Conservation (phyloP, 1,139 yeast genomes). For the Kodamaea alishanica region DNA sequence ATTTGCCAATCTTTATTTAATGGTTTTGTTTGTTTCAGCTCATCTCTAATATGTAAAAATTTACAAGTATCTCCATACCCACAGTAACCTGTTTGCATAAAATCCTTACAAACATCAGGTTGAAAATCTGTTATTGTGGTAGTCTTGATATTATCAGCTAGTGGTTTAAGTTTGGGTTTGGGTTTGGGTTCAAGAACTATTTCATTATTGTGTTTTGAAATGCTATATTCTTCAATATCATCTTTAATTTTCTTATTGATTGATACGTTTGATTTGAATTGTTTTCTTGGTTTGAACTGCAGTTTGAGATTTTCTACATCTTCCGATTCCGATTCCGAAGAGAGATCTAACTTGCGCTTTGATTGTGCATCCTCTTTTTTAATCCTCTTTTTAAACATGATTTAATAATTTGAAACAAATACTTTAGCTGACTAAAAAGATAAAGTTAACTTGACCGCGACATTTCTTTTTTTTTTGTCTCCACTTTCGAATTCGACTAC, state of each 20-base stretch:
- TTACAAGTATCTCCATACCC: slow-evolving; percentile 99
- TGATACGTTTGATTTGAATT: slow-evolving; percentile 1
- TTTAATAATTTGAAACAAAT: background rate
- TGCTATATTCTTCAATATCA: slow-evolving; percentile 3
- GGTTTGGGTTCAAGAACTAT: slow-evolving; percentile 2
- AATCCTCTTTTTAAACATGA: slow-evolving; percentile 36
- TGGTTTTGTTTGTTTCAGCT: slow-evolving; percentile 72
- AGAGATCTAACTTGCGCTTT: slow-evolving; percentile 17
- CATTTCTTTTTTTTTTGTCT: background rate
- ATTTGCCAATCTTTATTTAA: slow-evolving; percentile 71
- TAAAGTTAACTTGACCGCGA: background rate
- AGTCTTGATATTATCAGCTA: slow-evolving; percentile 57
- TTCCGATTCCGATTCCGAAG: background rate
- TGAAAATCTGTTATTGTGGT: slow-evolving; percentile 85
- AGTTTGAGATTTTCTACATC: background rate
- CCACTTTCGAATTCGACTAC: background rate
- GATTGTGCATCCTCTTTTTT: slow-evolving; percentile 19
- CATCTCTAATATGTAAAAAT: slow-evolving; percentile 86
- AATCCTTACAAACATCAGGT: slow-evolving; percentile 94
- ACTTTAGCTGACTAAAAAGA: too few relatives aligned
- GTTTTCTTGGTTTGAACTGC: background rate
- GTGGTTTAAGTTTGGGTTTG: slow-evolving; percentile 12
- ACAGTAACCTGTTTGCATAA: slow-evolving; percentile 86
- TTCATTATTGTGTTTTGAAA: background rate
- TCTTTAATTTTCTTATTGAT: background rate